Base-by-base conservation (phyloP, 208 protist species). In the Acanthamoeba lenticulata region DNA sequence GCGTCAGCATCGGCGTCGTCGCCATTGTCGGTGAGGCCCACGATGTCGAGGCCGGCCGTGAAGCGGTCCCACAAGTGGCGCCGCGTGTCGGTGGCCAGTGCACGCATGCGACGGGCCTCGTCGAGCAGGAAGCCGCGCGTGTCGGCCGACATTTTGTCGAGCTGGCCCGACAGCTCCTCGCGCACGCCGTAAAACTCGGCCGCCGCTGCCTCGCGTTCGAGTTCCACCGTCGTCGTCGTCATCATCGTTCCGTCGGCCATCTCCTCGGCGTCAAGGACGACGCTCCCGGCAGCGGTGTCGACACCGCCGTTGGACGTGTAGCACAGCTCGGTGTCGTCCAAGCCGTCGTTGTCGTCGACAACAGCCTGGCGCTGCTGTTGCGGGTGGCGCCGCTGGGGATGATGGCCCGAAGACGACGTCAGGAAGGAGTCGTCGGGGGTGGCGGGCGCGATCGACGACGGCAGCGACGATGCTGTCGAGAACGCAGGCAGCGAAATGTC, bases 81-180 rank as follows among this genome's bases (percentile, higher is more conserved):
- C 42, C 74, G 36, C 11, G 74, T 83, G 40, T 52, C 38, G 1
- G 42, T 83, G 24, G 74, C 74, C 34, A 83, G 74, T 40, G 4
- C 74, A 17, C 74, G 74, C 36, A 21, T 38, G 21, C 74, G 74
- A 2, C 42, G 74, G 19, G 19, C 27, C 74, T 83, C 74, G 17
- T 83, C 74, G 42, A 83, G 74, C 40, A 83, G 74, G 74, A 83
- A 83, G 36, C 42, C 38, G 4, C 42, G 34, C 74, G 74, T 49
- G 42, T 83, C 74, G 4, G 74, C 21, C 40, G 74, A 83, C 27
- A 83, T 40, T 29, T 83, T 83, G 74, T 83, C 29, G 27, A 83
- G 74, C 74, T 83, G 74, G 29, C 45, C 11, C 1, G 74, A 34
- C 40, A 83, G 42, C 74, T 83, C 74, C 15, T 83, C 74, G 19